Evolutionary conservation across 352 stramenopile genomes (phyloP), one percentile per base, ranked within the genome.

Genomic region (Peronospora belbahrii): DNA sequence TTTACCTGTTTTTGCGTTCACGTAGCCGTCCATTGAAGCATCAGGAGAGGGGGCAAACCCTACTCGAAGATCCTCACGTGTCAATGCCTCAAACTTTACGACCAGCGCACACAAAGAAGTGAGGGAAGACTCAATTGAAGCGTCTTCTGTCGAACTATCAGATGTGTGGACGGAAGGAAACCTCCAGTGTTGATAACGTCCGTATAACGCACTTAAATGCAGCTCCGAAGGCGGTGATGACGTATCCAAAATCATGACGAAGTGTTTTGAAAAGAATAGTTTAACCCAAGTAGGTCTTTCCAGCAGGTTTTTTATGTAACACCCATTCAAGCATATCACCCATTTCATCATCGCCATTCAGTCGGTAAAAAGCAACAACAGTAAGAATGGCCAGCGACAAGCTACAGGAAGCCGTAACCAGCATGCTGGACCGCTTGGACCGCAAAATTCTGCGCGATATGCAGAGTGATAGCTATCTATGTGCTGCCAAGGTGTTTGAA

Each of bases 401-500:
- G 55, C 74, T 94, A 46, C 88, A 91, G 57, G 64, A 86, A 54
- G 83, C 83, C 40, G 80, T 94, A 43, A 60, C 41, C 60, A 83
- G 74, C 54, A 91, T 91, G 80, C 83, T 92, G 59, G 80, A 94
- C 56, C 68, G 70, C 47, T 55, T 94, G 34, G 83, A 94, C 59
- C 74, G 71, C 45, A 76, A 64, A 20, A 51, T 89, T 35, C 58
- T 94, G 52, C 83, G 83, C 17, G 54, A 68, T 37, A 70, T 94
- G 50, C 79, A 93, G 73, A 82, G 83, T 56, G 65, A 77, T 22
- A 74, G 75, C 18, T 94, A 94, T 52, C 53, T 90, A 43, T 91
- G 83, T 52, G 81, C 75, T n/a, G 83, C 79, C 48, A 89, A 92
- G 42, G 86, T 79, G 52, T 92, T 94, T 35, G 83, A 94, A 55